Conservation (phyloP, 2,329 filamentous ascomycete genomes). For the Trichoderma sp. region DNA sequence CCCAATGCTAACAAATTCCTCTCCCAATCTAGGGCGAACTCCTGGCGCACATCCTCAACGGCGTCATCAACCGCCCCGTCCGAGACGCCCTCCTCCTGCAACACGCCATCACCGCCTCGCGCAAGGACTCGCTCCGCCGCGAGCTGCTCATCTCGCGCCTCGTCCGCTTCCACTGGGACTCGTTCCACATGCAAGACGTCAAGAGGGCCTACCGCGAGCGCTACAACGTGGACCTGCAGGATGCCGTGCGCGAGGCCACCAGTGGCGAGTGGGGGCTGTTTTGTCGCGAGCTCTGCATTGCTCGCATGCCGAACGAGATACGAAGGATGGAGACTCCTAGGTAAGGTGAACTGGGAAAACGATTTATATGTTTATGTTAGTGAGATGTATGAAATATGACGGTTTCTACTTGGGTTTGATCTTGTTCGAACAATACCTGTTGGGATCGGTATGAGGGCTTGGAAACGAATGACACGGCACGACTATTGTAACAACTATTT, state of each 20-base stretch:
- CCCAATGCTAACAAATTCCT: background rate
- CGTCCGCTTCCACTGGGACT: slow-evolving; percentile 90
- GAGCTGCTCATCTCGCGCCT: slow-evolving; percentile 86
- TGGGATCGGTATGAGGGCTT: background rate
- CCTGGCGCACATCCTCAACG: slow-evolving; percentile 91
- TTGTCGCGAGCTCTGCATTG: slow-evolving; percentile 66
- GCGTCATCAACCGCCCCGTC: slow-evolving; percentile 91
- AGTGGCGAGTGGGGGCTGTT: slow-evolving; percentile 75
- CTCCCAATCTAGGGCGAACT: slow-evolving; percentile 76
- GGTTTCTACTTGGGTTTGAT: background rate
- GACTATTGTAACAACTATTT: background rate
- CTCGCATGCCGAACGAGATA: slow-evolving; percentile 58
- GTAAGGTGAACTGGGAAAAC: background rate
- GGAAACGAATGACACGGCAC: background rate
- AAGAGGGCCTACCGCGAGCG: slow-evolving; percentile 77
- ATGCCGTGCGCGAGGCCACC: slow-evolving; percentile 74
- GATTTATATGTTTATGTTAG: background rate
- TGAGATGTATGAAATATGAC: background rate
- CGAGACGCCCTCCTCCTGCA: slow-evolving; percentile 87
- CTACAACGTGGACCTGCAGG: slow-evolving; percentile 70
- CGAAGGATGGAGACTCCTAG: slow-evolving; percentile 41
- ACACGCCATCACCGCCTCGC: slow-evolving; percentile 77
- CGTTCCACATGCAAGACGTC: slow-evolving; percentile 72
- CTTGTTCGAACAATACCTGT: background rate
- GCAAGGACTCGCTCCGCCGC: slow-evolving; percentile 68